Evolutionary conservation across 179 eudicot genomes (phyloP), one percentile per base, ranked within the genome.

Genomic region (Heliamphora pulchella): DNA sequence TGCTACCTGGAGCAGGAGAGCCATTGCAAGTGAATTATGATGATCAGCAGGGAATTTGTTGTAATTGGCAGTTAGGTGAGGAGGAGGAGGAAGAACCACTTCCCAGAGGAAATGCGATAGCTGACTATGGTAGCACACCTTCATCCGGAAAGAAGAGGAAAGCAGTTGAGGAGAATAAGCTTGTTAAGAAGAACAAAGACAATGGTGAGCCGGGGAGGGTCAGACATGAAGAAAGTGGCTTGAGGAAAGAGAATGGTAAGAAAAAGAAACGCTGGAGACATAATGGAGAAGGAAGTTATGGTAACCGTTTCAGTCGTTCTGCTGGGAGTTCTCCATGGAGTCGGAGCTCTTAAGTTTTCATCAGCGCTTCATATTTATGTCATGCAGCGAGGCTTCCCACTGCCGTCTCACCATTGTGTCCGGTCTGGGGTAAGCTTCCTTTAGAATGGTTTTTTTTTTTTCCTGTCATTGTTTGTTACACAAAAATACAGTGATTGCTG

Each of bases 1-100:
- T 92, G 81, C 93, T 96, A 62, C 96, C 97, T 1, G 98, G 94
- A 71, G 96, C 97, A 81, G 98, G 96, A 72, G 93, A 92, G 84
- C 83, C 85, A 17, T 31, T 89, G 47, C 84, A 82, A 54, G 81
- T 83, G 51, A 82, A 80, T 11, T 81, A 72, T 6, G 84, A 82
- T 13, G 89, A 87, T 43, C 85, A 86, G 66, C 91, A 92, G 82
- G 97, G 89, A 46, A 83, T 96, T 1, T 83, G 85, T 67, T 94
- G 90, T 79, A 96, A 94, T 76, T 94, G 98, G 98, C 87, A 84
- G 20, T 79, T 90, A 17, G 80, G 85, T 77, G 85, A 90, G 4
- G 91, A 93, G 79, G 85, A 90, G 4, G 91, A 93, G 79, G 80
- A 93, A 78, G 91, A 84, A 74, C 90, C 92, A 22, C 87, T 92